Evolutionary conservation across 345 rosid genomes (phyloP).

Genomic region (Diplotaxis tenuifolia): DNA sequence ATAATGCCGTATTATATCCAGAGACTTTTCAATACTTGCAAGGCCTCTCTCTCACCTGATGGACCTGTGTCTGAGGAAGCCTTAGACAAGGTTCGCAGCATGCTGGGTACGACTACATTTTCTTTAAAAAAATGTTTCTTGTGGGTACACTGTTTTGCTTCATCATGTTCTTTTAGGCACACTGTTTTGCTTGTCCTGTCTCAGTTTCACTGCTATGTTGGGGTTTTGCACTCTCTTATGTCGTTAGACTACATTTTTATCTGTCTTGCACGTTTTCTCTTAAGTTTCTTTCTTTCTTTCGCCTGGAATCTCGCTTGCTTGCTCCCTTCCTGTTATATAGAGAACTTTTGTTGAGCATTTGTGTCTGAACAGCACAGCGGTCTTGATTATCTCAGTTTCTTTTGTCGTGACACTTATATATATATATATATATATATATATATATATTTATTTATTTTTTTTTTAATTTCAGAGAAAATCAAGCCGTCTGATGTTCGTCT

Average conservation of each 20-base stretch:
- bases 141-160: neutral
- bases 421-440: too few relatives aligned
- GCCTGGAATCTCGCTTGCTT: too few relatives aligned
- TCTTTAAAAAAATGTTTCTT: too few relatives aligned
- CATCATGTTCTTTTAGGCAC: constrained; percentile 1
- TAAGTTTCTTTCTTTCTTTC: neutral
- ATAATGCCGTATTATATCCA: constrained; percentile 78
- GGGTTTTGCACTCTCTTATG: neutral
- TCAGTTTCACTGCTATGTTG: constrained; percentile 3
- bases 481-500: constrained; percentile 97
- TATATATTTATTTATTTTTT: too few relatives aligned
- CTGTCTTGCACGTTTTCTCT: neutral
- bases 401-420: too few relatives aligned
- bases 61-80: constrained; percentile 86
- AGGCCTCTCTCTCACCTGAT: constrained; percentile 58
- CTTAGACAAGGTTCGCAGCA: constrained; percentile 62
- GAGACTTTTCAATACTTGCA: constrained; percentile 81
- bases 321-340: too few relatives aligned
- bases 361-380: neutral
- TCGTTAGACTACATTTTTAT: neutral
- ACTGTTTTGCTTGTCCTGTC: neutral
- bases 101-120: constrained; percentile 60
- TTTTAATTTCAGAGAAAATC: constrained; percentile 73
- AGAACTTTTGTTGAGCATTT: neutral
- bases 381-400: neutral